Base-by-base conservation (phyloP, 2,329 filamentous ascomycete species). In the Colletotrichum cereale region DNA sequence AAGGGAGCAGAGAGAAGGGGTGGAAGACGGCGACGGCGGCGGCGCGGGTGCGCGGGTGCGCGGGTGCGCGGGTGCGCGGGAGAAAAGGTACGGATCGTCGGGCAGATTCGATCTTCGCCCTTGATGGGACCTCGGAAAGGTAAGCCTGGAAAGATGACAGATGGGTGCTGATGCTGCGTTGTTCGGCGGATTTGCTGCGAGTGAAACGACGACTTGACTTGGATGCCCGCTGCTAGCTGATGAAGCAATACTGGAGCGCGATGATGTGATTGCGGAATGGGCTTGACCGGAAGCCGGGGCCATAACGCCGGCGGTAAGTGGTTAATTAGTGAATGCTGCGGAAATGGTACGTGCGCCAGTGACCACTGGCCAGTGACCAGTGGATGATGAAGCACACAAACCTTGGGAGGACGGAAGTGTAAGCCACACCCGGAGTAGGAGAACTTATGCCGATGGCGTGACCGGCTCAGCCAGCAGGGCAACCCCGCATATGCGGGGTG, bases 181-280 rank as follows among this genome's bases (percentile, higher is more conserved):
- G 42, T 64, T 68, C 31, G 44, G 31, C 52, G 18, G 48, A n/a
- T 47, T 55, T 29, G 44, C 24, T 48, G 42, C 56, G 38, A 29
- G 16, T 62, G 68, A 71, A 71, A 63, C 44, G 26, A 60, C 36
- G 31, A 62, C 58, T 52, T 58, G 64, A 71, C 50, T 52, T 65
- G 52, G 50, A 58, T 58, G 40, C 21, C 57, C 50, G 47, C 36
- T 47, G 52, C 57, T 68, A 56, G 69, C 29, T 69, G 69, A 72
- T 72, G 69, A 69, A 72, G 69, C 69, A 68, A 72, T 72, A 72
- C 60, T 68, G 69, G 69, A 69, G 69, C 55, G 58, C 66, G 60
- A 72, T 72, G 69, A 64, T 72, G 69, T 72, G 69, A 72, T 72
- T 69, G 60, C 52, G 69, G 53, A 24, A 47, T 72, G 65, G 65